Evolutionary conservation across 2,329 filamentous ascomycete species (phyloP).

Genomic region (Cercospora berteroae): DNA sequence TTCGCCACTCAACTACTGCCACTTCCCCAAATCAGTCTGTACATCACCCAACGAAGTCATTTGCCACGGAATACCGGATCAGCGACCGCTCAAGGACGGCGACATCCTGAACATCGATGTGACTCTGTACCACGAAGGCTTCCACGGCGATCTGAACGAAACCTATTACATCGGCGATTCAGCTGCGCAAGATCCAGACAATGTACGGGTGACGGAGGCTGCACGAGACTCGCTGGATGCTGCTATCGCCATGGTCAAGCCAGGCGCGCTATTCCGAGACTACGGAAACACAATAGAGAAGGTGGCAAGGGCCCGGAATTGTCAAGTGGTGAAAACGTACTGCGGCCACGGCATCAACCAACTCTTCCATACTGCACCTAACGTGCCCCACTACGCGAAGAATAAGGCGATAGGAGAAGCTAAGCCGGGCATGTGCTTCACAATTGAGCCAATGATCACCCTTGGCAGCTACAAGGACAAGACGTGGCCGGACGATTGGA

Average conservation of each 20-base stretch:
- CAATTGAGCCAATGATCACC: conserved; percentile 98
- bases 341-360: conserved; percentile 94
- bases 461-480: conserved; percentile 86
- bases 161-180: conserved; percentile 97
- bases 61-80: conserved; percentile 96
- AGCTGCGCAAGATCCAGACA: conserved; percentile 77
- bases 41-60: conserved; percentile 97
- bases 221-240: conserved; percentile 86
- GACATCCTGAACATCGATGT: conserved; percentile 98
- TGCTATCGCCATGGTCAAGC: conserved; percentile 88
- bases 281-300: conserved; percentile 96
- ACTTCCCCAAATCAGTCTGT: conserved; percentile 97
- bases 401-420: conserved; percentile 95
- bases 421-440: conserved; percentile 97
- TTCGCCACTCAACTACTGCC: conserved; percentile 89
- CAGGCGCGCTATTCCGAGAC: conserved; percentile 86
- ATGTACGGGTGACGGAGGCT: conserved; percentile 86
- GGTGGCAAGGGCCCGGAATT: conserved; percentile 78
- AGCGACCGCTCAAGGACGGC: conserved; percentile 80
- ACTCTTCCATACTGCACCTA: conserved; percentile 89
- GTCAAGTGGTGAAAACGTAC: conserved; percentile 92
- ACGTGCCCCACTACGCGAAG: conserved; percentile 95
- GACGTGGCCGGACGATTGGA: conserved; percentile 99
- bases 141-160: conserved; percentile 95
- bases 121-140: conserved; percentile 88